Base-by-base conservation (phyloP, 1,139 yeast species). In the Pichia sp. region DNA sequence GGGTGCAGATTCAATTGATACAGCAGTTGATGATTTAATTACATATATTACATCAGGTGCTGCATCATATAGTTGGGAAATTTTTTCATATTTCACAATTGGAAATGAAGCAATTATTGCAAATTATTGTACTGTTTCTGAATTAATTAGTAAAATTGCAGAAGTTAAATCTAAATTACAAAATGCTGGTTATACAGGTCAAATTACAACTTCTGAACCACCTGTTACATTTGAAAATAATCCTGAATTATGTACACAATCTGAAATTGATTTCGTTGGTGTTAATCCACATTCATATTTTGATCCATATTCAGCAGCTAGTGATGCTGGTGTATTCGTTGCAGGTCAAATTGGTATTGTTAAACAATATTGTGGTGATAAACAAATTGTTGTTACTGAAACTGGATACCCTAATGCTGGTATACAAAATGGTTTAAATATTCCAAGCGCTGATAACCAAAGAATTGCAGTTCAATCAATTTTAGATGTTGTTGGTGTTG, bases 361-460 rank as follows among this genome's bases (percentile, higher is more conserved):
- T 25, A 68, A 73, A 55, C 66, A 65, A 22, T 66, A 72, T 37
- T 80, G 90, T 64, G 53, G 53, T n/a, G 71, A 73, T 32, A 59
- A 65, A 51, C 69, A 69, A 47, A 72, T 76, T 27, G 69, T 73
- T 31, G 76, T 82, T 43, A 82, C 95, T 16, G 97, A 89, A 66
- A 87, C 96, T 4, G 97, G 97, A 33, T 89, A 86, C 63, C 97
- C 97, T 52, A 78, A 82, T 53, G 67, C 71, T 37, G 97, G 97
- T 55, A 62, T 63, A 48, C 67, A 71, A 45, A 80, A 86, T 59
- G 96, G 96, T 46, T 66, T 66, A 41, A 85, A 89, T 56, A 76
- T 79, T 30, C 97, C 97, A 46, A 65, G 80, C 32, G 60, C 66
- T 4, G 84, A 62, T 8, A 87, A 87, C 66, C 97, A 89, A 68